Base-by-base conservation (phyloP, 768 basidiomycete species). In the Cantharellus cinnabarinus region DNA sequence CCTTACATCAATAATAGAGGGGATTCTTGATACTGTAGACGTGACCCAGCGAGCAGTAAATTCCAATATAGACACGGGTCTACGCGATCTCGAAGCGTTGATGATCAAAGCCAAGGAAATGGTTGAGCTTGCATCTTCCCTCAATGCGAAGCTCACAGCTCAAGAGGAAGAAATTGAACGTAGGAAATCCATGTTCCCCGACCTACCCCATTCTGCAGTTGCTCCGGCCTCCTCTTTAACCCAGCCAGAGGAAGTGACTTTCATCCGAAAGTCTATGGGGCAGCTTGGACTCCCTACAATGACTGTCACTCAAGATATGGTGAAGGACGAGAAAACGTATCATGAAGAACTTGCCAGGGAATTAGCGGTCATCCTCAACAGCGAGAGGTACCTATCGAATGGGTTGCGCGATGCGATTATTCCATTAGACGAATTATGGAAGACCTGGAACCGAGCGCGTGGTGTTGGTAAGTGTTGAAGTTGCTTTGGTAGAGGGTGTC, bases 51-150 rank as follows among this genome's bases (percentile, higher is more conserved):
- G 82, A 64, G 76, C 75, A 3, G 74, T 80, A 14, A 76, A 81
- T 51, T 77, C 76, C 4, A 75, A 81, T 62, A 78, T 98, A 71
- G 75, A 76, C 35, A 79, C 82, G 63, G 86, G 90, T 0, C 74
- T 97, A 40, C 75, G 80, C 63, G 95, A 98, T 66, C 76, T 98
- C 41, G 89, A 97, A 67, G 84, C 83, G 0, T 71, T 98, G 52
- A 91, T 87, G 85, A 74, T 83, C 54, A 87, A 93, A 67, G 90
- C 91, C 1, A 83, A 80, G 63, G 89, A 93, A 64, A 94, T 98
- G 82, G 91, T 93, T 59, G 78, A 78, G 39, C 76, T 97, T 34
- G 91, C 94, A 2, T 83, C 82, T 57, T 84, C 93, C 42, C 77
- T 98, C 62, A 91, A 89, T 66, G 80, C 86, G 59, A 85, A 80